Evolutionary conservation across 129 eudicot genomes (phyloP).

Genomic region (Cynara cardunculus): DNA sequence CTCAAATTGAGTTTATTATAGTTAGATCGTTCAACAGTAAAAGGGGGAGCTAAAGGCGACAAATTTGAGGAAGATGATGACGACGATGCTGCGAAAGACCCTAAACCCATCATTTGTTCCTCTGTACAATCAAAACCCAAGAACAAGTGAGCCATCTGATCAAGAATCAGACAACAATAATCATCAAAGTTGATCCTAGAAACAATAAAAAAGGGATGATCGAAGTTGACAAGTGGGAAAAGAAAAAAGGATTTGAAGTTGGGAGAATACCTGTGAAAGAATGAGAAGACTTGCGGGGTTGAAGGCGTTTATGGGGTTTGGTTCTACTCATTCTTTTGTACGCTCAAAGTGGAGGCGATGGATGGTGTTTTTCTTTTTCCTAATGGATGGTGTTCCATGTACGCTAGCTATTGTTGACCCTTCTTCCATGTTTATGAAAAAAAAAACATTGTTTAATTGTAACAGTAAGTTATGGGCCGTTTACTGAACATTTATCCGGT

Average conservation of each 20-base stretch:
- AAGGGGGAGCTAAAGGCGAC: slow-evolving; percentile 85
- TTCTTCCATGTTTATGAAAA: neutral
- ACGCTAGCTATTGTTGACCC: neutral
- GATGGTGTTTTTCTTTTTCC: neutral
- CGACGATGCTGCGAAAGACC: slow-evolving; percentile 44
- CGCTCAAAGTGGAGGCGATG: neutral
- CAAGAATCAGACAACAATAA: neutral
- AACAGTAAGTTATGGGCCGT: too few relatives aligned
- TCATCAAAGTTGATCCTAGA: neutral
- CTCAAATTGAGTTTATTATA: slow-evolving; percentile 34
- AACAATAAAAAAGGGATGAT: neutral
- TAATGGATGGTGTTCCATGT: neutral
- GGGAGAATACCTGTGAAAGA: neutral
- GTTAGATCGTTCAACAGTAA: slow-evolving; percentile 60
- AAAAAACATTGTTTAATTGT: too few relatives aligned
- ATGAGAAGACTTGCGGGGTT: neutral
- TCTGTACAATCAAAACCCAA: slow-evolving; percentile 7
- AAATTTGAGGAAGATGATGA: slow-evolving; percentile 53
- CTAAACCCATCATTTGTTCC: slow-evolving; percentile 50
- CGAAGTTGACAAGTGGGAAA: too few relatives aligned
- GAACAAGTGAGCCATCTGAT: neutral
- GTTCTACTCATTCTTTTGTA: neutral
- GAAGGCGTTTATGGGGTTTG: neutral
- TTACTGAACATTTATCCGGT: too few relatives aligned
- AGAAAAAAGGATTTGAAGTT: neutral